Percentiles rank a stretch among this genome's conserved stretches.
phyloP scores from a whole-genome alignment of 305 asterid genomes.

The Rubia tinctorum region DNA sequence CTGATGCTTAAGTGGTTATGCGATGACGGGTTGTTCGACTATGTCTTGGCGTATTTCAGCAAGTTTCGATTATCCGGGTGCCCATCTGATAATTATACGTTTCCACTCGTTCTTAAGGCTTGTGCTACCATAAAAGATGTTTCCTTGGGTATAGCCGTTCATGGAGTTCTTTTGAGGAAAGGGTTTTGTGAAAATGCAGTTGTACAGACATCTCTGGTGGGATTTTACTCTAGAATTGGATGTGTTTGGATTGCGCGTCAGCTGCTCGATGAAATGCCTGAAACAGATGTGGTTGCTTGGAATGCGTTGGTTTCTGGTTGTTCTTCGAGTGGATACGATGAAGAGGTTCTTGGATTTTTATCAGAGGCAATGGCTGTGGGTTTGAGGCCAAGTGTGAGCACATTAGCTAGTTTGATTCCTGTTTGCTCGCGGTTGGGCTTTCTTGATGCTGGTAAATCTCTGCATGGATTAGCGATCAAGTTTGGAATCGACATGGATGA shows the following conservation, averaged over 20 bases:
- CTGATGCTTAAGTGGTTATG: conserved; percentile 38
- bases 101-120: conserved; percentile 62
- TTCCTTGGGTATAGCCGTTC: conserved; percentile 34
- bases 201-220: conserved; percentile 48
- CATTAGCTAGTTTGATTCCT: conserved; percentile 48
- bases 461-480: conserved; percentile 53
- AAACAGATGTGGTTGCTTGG: conserved; percentile 54
- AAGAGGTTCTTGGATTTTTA: conserved; percentile 33
- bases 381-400: conserved; percentile 52
- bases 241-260: conserved; percentile 37
- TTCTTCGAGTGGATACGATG: conserved; percentile 42
- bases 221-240: conserved; percentile 41
- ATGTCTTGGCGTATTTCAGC: conserved; percentile 29
- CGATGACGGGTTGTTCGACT: conserved; percentile 38
- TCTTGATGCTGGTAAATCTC: conserved; percentile 28
- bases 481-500: conserved; percentile 41
- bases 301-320: conserved; percentile 64
- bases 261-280: conserved; percentile 50
- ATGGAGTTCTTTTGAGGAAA: conserved; percentile 35
- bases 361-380: conserved; percentile 28
- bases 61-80: conserved; percentile 40
- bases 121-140: conserved; percentile 36
- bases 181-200: conserved; percentile 48
- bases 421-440: conserved; percentile 44
- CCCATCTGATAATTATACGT: conserved; percentile 49